Evolutionary conservation across 2,329 filamentous ascomycete species (phyloP).

Genomic region (Penicillium sp.): DNA sequence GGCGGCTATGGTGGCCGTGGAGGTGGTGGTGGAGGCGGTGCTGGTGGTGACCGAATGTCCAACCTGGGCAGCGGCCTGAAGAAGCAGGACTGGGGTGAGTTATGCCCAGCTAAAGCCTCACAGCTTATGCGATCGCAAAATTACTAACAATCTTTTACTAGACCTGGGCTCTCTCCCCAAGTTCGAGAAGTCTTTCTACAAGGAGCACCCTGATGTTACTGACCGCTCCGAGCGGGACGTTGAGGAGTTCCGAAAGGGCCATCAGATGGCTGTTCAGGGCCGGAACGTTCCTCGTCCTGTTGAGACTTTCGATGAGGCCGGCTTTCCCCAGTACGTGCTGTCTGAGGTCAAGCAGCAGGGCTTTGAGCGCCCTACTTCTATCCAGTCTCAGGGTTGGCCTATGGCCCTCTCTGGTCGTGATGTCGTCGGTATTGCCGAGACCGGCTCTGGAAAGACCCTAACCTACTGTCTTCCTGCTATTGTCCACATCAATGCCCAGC

Average conservation of each 20-base stretch:
- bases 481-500: conserved; percentile 99
- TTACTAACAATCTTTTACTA: conserved; percentile 42
- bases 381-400: conserved; percentile 98
- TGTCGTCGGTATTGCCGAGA: conserved; percentile 98
- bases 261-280: conserved; percentile 80
- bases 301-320: conserved; percentile 95
- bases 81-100: conserved; percentile 83
- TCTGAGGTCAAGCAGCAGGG: conserved; percentile 98
- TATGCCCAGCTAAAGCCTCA: conserved; percentile 2
- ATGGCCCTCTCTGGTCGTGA: conserved; percentile 98
- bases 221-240: conserved; percentile 74
- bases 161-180: conserved; percentile 79
- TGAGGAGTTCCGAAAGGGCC: conserved; percentile 79
- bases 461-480: conserved; percentile 98
- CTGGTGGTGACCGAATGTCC: conserved; percentile 89
- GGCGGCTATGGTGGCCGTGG: conserved; percentile 48
- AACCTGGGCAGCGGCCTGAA: conserved; percentile 84
- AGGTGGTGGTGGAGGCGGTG: too few species aligned
- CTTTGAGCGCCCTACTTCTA: conserved; percentile 87
- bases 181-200: conserved; percentile 99
- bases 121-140: conserved; percentile 3
- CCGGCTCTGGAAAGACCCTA: conserved; percentile 97
- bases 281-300: conserved; percentile 85
- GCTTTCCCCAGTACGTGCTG: conserved; percentile 95
- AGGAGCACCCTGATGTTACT: conserved; percentile 79